A percentile compares a stretch with the other conserved stretches of the same genome.
These are phyloP conservation scores for Trichoderma breve DNA, from an alignment of 2,329 filamentous ascomycete genomes.

Conservation along the genomic window DNA sequence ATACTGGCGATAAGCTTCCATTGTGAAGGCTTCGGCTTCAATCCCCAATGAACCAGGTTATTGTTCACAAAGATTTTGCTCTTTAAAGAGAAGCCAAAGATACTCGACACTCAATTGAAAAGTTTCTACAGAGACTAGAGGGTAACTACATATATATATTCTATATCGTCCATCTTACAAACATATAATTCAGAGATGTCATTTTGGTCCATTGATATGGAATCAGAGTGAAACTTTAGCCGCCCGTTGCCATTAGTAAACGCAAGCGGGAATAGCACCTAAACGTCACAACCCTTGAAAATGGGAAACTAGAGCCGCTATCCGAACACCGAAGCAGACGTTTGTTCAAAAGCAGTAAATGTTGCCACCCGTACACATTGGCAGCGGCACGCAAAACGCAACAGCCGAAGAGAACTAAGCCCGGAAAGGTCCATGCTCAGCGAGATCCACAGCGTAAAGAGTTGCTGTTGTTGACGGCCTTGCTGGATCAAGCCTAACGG, in stretches of 20 bases:
- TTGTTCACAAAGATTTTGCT: background rate
- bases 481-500: background rate
- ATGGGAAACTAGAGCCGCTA: background rate
- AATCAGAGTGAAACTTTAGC: background rate
- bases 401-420: background rate
- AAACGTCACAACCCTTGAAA: background rate
- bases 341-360: background rate
- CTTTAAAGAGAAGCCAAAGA: background rate
- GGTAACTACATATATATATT: background rate
- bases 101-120: background rate
- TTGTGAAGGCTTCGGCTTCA: background rate
- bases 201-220: background rate
- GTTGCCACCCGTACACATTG: background rate
- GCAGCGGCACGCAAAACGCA: background rate
- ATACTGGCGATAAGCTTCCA: constrained; percentile 1
- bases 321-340: background rate
- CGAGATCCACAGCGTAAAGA: background rate
- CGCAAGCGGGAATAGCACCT: background rate
- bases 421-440: background rate
- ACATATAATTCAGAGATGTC: background rate
- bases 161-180: background rate
- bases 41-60: background rate
- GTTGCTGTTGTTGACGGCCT: background rate
- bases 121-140: background rate
- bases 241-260: background rate